These are phyloP conservation scores for Globisporangium radiosum DNA, from an alignment of 352 stramenopile species.

Conservation along the genomic window DNA sequence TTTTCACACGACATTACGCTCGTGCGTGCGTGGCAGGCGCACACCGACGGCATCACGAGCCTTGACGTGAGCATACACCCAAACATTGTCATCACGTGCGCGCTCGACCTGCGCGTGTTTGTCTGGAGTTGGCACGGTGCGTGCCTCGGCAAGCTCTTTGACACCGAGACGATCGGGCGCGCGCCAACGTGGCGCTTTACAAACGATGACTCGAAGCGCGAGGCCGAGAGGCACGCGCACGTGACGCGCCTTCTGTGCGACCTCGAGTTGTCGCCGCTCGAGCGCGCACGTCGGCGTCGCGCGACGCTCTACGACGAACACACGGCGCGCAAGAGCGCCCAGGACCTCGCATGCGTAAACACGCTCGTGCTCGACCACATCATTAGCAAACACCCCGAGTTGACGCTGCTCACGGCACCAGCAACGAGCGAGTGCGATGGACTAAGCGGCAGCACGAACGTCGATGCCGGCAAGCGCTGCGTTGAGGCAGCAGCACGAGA, in stretches of 20 bases:
- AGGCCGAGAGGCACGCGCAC: constrained; percentile 30
- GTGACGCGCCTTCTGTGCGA: constrained; percentile 34
- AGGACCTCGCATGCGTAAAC: constrained; percentile 39
- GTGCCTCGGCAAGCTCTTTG: constrained; percentile 61
- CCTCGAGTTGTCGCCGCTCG: constrained; percentile 37
- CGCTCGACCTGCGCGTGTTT: constrained; percentile 58
- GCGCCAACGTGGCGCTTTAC: constrained; percentile 42
- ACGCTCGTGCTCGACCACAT: constrained; percentile 61
- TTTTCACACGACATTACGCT: constrained; percentile 3
- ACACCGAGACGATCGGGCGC: constrained; percentile 38
- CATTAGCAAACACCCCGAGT: constrained; percentile 53
- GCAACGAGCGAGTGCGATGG: too few relatives aligned
- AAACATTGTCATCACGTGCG: constrained; percentile 56
- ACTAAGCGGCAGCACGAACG: not conserved
- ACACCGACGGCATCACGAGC: constrained; percentile 43
- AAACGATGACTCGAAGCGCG: constrained; percentile 45
- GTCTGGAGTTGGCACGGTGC: constrained; percentile 60
- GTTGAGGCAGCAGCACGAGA: too few relatives aligned
- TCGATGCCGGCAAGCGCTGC: not conserved
- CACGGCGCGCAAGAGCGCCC: constrained; percentile 35
- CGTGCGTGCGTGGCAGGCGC: constrained; percentile 35
- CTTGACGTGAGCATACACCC: constrained; percentile 51
- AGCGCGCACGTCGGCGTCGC: constrained; percentile 31
- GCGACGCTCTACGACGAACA: constrained; percentile 46
- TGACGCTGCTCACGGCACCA: constrained; percentile 23